Evolutionary conservation across 1,284 basidiomycete genomes (phyloP), one percentile per base, ranked within the genome.

Genomic region (Boletus semigastroideus): DNA sequence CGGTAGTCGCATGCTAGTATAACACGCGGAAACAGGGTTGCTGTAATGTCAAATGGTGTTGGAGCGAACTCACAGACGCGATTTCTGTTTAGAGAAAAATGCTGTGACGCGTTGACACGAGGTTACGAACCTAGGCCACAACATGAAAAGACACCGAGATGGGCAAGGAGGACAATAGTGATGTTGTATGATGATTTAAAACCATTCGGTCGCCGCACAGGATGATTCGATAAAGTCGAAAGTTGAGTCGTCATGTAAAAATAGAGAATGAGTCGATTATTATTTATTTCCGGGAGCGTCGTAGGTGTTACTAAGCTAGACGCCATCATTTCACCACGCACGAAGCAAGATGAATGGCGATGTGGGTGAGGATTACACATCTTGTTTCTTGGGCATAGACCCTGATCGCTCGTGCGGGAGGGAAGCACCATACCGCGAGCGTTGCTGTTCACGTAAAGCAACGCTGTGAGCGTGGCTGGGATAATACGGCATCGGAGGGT

Each of bases 21-120:
- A 34, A 52, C 64, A 63, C 33, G 60, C 63, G 55, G 62, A 51
- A 63, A 53, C 58, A 59, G 62, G 58, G 51, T 53, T 53, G 62
- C 49, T 50, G 58, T 46, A 61, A 50, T 53, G 27, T 14, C 44
- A 63, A 53, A 51, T 52, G 49, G 41, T 27, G 20, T 50, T 48
- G 39, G 41, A 52, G 40, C 54, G 62, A 58, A 52, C 28, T 52
- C 51, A 45, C 47, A 37, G 46, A 52, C 38, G 13, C 5, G 16
- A n/a, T 45, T 57, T 42, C 60, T 60, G 49, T 49, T 57, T 56
- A 17, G 42, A 52, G 31, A 9, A 42, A 30, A 42, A 63, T 55
- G 63, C 58, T 58, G 60, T 67, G 56, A 48, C 16, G 28, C 31
- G 27, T 31, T 45, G 54, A 53, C 60, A 66, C 59, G 61, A 51